Percentiles rank a stretch among this genome's conserved stretches.
Conservation (phyloP, 2,329 filamentous ascomycete genomes). For the Trichoderma sp. region DNA sequence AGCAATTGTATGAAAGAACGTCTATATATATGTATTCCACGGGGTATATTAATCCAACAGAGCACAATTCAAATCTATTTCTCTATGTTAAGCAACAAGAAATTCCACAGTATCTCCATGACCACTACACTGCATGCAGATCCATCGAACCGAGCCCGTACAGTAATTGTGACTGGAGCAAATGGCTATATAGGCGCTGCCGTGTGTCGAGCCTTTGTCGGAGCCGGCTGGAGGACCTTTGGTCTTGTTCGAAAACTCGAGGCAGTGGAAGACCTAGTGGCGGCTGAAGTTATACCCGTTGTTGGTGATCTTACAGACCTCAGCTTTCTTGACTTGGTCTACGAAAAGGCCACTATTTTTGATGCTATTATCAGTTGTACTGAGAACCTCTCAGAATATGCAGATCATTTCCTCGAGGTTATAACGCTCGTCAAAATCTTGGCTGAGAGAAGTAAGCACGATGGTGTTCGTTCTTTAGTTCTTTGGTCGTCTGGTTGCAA, state of each 20-base stretch:
- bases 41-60: too few species aligned
- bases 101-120: background rate
- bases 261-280: conserved; percentile 30
- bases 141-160: conserved; percentile 9
- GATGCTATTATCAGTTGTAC: conserved; percentile 32
- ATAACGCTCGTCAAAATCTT: conserved; percentile 35
- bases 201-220: conserved; percentile 43
- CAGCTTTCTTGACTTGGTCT: background rate
- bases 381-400: conserved; percentile 40
- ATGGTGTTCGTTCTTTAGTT: conserved; percentile 37
- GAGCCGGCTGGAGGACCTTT: conserved; percentile 44
- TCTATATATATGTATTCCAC: background rate
- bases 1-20: background rate
- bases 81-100: too few species aligned
- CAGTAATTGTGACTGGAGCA: conserved; percentile 46
- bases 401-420: conserved; percentile 37
- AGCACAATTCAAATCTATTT: too few species aligned
- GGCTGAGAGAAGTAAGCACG: conserved; percentile 22
- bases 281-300: conserved; percentile 40
- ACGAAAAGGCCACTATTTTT: background rate
- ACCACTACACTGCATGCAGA: background rate
- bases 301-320: conserved; percentile 29
- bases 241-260: conserved; percentile 41
- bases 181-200: conserved; percentile 48
- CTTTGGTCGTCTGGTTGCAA: conserved; percentile 49